These are phyloP conservation scores for Trifolium subterraneum DNA, from an alignment of 306 rosid species.

Conservation along the genomic window DNA sequence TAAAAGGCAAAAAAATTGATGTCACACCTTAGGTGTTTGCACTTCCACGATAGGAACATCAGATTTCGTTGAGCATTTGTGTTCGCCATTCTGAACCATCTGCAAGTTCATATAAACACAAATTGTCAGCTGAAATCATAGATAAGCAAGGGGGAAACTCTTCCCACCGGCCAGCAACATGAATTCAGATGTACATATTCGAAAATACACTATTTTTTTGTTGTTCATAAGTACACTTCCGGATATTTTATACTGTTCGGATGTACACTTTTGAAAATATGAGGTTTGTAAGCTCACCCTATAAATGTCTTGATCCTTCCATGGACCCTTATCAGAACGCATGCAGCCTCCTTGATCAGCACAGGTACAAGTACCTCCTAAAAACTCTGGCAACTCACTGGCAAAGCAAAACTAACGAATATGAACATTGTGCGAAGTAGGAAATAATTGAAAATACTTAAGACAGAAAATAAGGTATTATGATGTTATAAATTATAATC, in stretches of 20 bases:
- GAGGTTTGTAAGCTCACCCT: slow-evolving; percentile 47
- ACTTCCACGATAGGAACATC: slow-evolving; percentile 43
- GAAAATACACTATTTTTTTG: not conserved
- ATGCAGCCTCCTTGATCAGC: slow-evolving; percentile 92
- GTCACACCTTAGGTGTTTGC: slow-evolving; percentile 56
- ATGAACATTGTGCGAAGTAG: slow-evolving; percentile 14
- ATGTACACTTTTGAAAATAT: not conserved
- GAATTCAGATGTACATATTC: not conserved
- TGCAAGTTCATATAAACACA: slow-evolving; percentile 50
- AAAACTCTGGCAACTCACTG: slow-evolving; percentile 93
- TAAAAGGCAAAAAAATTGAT: slow-evolving; percentile 20
- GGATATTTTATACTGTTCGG: not conserved
- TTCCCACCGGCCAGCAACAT: not conserved
- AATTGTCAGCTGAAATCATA: slow-evolving; percentile 6
- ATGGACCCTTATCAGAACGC: slow-evolving; percentile 95
- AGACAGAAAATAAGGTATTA: not conserved
- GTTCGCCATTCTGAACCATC: slow-evolving; percentile 86
- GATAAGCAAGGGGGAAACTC: not conserved
- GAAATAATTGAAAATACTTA: not conserved
- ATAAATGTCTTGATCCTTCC: slow-evolving; percentile 75
- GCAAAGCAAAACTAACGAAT: slow-evolving; percentile 36
- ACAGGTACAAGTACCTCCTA: slow-evolving; percentile 91
- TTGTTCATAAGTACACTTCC: not conserved
- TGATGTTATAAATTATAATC: slow-evolving; percentile 36
- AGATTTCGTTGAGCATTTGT: slow-evolving; percentile 60